phyloP scores from a whole-genome alignment of 2,329 filamentous ascomycete genomes.

The Xylariaceae sp. region DNA sequence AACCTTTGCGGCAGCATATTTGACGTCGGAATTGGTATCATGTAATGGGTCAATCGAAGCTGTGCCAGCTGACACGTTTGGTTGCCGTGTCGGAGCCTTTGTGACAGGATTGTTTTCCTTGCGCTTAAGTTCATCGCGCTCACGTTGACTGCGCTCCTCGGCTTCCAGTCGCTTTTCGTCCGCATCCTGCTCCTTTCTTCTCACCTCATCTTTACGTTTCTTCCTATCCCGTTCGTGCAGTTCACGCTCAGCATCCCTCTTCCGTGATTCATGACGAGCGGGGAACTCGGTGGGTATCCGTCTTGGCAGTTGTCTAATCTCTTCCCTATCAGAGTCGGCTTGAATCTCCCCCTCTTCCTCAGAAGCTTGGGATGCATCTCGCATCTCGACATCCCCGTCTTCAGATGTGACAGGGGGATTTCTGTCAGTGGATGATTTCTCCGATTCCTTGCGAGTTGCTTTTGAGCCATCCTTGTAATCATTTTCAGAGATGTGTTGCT shows the following conservation, averaged over 20 bases:
- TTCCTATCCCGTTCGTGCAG: conserved; percentile 26
- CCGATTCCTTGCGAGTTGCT: conserved; percentile 38
- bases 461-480: conserved; percentile 37
- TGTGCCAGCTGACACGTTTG: too few relatives aligned
- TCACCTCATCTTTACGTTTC: conserved; percentile 28
- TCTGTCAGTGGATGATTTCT: conserved; percentile 42
- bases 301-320: conserved; percentile 33
- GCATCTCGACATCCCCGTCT: conserved; percentile 53
- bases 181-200: conserved; percentile 31
- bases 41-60: too few relatives aligned
- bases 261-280: conserved; percentile 26
- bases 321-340: conserved; percentile 35
- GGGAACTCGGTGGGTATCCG: conserved; percentile 23
- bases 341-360: conserved; percentile 29
- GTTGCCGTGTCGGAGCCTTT: too few relatives aligned
- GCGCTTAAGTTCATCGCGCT: conserved; percentile 29
- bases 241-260: conserved; percentile 31
- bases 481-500: conserved; percentile 31
- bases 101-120: conserved; percentile 9
- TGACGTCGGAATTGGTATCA: too few relatives aligned
- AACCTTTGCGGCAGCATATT: too few relatives aligned
- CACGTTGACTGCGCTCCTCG: conserved; percentile 27
- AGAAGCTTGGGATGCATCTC: conserved; percentile 37
- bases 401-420: conserved; percentile 55
- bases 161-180: conserved; percentile 32